Evolutionary conservation across 768 basidiomycete genomes (phyloP).

Genomic region (Lenzites betulinus): DNA sequence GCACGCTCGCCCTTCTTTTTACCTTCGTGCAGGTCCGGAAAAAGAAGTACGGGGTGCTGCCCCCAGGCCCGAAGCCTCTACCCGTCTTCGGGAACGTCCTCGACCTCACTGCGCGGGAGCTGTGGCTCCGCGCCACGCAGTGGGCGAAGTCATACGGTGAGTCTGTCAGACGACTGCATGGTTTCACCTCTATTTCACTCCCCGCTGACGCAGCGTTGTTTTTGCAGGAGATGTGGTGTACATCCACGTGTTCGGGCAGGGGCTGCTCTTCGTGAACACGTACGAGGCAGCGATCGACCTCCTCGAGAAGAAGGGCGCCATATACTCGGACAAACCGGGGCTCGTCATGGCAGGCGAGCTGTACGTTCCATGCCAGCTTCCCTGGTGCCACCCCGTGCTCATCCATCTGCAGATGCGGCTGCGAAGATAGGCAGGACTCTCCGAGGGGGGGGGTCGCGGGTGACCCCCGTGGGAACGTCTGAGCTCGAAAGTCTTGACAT

Average conservation of each 20-base stretch:
- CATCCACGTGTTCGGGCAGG: conserved; percentile 64
- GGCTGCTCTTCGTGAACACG: conserved; percentile 67
- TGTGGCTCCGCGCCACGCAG: conserved; percentile 60
- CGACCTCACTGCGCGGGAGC: conserved; percentile 60
- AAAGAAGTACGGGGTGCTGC: conserved; percentile 32
- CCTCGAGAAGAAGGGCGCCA: conserved; percentile 67
- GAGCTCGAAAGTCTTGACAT: too few relatives aligned
- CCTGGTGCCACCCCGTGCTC: background rate
- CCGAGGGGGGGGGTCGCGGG: too few relatives aligned
- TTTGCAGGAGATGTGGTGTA: conserved; percentile 61
- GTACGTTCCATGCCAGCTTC: conserved; percentile 41
- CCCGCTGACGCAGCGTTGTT: too few relatives aligned
- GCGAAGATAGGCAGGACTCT: too few relatives aligned
- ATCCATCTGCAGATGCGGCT: conserved; percentile 45
- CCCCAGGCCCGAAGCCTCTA: conserved; percentile 69
- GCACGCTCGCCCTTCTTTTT: background rate
- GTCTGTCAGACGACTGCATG: conserved; percentile 23
- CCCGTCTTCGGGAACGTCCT: conserved; percentile 66
- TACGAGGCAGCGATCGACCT: conserved; percentile 61
- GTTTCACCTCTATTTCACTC: background rate
- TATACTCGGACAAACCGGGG: conserved; percentile 75
- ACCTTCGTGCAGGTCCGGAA: background rate
- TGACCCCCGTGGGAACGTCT: too few relatives aligned
- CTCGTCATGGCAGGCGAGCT: conserved; percentile 73
- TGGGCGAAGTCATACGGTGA: conserved; percentile 69